phyloP scores from a whole-genome alignment of 495 filamentous ascomycete species.

The Pseudoneurospora amorphoporcata region DNA sequence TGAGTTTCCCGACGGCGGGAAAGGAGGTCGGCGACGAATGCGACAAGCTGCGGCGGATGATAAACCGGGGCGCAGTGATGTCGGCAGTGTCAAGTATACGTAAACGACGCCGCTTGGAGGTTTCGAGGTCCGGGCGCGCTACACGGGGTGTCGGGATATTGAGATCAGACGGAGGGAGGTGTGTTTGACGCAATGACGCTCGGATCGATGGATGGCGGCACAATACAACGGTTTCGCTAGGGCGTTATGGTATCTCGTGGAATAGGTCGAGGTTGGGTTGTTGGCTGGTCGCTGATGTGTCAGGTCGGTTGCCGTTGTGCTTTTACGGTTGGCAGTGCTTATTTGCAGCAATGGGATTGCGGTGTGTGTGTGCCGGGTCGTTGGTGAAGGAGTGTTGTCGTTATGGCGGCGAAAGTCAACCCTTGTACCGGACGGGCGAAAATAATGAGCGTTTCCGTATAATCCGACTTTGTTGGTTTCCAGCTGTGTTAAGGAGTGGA shows the following conservation, averaged over 20 bases:
- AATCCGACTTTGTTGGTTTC: neutral
- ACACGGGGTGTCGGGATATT: constrained; percentile 1
- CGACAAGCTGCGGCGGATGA: neutral
- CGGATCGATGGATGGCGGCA: neutral
- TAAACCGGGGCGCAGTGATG: neutral
- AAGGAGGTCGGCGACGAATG: neutral
- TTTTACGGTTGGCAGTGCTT: neutral
- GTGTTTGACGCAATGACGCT: neutral
- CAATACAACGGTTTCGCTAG: neutral
- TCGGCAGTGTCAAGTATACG: neutral
- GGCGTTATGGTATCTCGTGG: neutral
- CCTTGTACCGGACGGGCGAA: neutral
- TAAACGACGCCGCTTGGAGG: neutral
- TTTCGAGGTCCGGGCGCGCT: constrained; percentile 19
- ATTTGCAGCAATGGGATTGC: neutral
- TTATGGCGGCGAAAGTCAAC: neutral
- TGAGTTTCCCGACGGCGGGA: neutral
- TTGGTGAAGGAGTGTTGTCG: neutral
- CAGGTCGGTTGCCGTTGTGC: neutral
- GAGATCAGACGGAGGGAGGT: neutral
- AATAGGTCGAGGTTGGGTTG: neutral
- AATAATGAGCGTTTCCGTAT: neutral
- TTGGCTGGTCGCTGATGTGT: neutral
- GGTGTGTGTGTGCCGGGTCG: neutral
- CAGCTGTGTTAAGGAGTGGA: neutral